Base-by-base conservation (phyloP, 768 basidiomycete species). In the Serendipita sp. region DNA sequence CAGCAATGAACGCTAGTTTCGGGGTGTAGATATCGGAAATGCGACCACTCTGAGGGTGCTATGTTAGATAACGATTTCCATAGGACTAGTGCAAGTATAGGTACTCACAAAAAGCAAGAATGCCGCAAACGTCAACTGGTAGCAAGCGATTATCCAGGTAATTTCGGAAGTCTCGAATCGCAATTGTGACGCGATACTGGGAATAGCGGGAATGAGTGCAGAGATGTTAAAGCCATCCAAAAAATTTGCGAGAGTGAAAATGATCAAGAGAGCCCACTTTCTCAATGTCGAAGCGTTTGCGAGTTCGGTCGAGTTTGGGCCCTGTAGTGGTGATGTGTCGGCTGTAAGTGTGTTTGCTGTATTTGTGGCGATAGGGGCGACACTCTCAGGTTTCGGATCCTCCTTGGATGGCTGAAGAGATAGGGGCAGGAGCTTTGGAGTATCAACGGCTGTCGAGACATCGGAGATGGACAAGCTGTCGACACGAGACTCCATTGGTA, bases 161-260 rank as follows among this genome's bases (percentile, higher is more conserved):
- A 68, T 70, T 60, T 72, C 66, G 38, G 65, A 71, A 60, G 68
- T 56, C n/a, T 66, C 69, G 24, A 73, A 70, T 32, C 66, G 60
- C 16, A 73, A 63, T 11, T 63, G 30, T 1, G 5, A 7, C 8
- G 48, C n/a, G n/a, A 51, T 51, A 5, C n/a, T 5, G 48, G 78
- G 77, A 51, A 79, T 73, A 11, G 74, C 76, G 3, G 76, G 70
- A 53, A 77, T 74, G 24, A 77, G 71, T 32, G 76, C 72, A n/a
- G 76, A 73, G 65, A 76, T 77, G 67, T 75, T 77, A 70, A 80
- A 76, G 11, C 75, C 69, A 38, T 80, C 80, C 63, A 79, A 68
- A 67, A 78, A 79, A 54, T 77, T 73, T 13, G 78, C 75, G 18
- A 74, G 70, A 66, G 77, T 79, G 44, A 79, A 74, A 10, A 78